Evolutionary conservation across 2,329 filamentous ascomycete genomes (phyloP), one percentile per base, ranked within the genome.

Genomic region (Septoria linicola): DNA sequence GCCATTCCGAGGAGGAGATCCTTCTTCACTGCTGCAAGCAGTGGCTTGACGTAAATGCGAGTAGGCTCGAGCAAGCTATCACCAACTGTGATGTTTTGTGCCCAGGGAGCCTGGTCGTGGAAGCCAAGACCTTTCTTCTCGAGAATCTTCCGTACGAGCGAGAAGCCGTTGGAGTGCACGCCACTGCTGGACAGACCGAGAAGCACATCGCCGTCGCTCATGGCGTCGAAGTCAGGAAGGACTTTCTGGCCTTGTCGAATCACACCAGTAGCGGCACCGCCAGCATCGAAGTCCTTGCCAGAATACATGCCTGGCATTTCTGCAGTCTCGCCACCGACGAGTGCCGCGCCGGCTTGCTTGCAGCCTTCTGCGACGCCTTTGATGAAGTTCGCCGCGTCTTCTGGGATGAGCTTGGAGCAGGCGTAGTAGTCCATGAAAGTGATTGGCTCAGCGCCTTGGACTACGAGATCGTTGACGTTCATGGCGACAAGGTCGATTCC

Each of bases 381-480:
- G 34, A 99, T 88, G 66, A 99, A 97, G n/a, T 83, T 80, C 8
- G 87, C 84, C 0, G 90, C 89, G 3, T 83, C 83, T 31, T 83
- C 77, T 7, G 92, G 81, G 60, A 95, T 83, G 17, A 99, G 81
- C 69, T 86, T 87, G 70, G 88, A 90, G 78, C 91, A 96, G 55
- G 90, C 92, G 73, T 95, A 96, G 80, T 95, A 97, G 76, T 99
- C 93, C 57, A 97, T 84, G 80, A 99, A 97, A 78, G 93, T 93
- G 59, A 97, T 79, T 2, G 93, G 91, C 62, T 93, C 89, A 10
- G 93, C 93, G 48, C 93, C 93, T 74, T 97, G 91, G 7, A 97
- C 93, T 44, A 99, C 85, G 0, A 99, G 80, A 66, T 99, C 93
- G 71, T 99, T 99, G 68, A 97, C 93, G 70, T 96, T 97, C 92